Base-by-base conservation (phyloP, 495 filamentous ascomycete species). In the Aspergillus bertholletiae region DNA sequence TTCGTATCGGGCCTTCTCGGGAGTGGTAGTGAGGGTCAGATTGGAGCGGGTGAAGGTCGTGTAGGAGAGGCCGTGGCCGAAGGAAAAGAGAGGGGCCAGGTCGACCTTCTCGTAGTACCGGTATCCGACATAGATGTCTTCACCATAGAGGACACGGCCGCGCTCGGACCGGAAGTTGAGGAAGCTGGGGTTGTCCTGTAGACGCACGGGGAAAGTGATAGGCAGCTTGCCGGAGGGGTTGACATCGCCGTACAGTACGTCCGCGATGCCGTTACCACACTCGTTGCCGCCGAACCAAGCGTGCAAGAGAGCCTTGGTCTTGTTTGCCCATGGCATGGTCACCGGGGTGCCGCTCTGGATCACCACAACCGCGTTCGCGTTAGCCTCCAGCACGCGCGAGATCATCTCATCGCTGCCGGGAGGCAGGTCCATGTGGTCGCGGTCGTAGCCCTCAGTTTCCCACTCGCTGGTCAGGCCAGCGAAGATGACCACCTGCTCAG, bases 361-460 rank as follows among this genome's bases (percentile, higher is more conserved):
- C 15, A 94, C 88, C 2, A 96, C 82, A 1, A 92, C 79, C 2
- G 90, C 84, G 30, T 80, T 79, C 7, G 89, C 85, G 61, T 93
- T 92, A 1, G 82, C 89, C 13, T 76, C 73, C 7, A 88, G 73
- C 2, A 94, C 83, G 13, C 81, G 82, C 41, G 81, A 76, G 60
- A 94, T 83, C 23, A 96, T 74, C 24, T 85, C 80, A 63, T 96
- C 88, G 63, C 87, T 88, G 61, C 82, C 84, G 1, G 86, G 86
- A 5, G 90, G 90, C 9, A 95, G 78, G 58, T 90, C 85, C 89
- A 94, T 92, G 49, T 83, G 83, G 51, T 86, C 79, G n/a, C 89
- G 81, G 67, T 95, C 90, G 56, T 90, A 86, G 21, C 91, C 91
- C 64, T 95, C 91, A 17, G 87, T 89, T 65, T 95, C 90, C 90